Base-by-base conservation (phyloP, 2,329 filamentous ascomycete genomes). In the Arachnomyces sp. region DNA sequence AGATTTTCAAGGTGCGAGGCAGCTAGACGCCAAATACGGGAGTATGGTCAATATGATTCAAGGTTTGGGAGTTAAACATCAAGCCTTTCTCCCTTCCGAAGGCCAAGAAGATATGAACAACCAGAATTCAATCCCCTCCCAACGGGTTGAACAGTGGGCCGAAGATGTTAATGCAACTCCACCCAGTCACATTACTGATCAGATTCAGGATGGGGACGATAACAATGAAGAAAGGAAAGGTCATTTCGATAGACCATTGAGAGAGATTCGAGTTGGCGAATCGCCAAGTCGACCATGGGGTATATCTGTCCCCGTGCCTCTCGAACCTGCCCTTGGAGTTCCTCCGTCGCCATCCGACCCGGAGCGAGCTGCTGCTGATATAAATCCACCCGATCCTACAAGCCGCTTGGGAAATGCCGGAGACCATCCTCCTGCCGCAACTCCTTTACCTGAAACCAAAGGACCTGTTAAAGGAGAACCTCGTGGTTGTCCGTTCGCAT, bases 41-140 rank as follows among this genome's bases (percentile, higher is more conserved):
- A 90, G 83, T 59, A 70, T 95, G 32, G 87, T 86, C 51, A 93
- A 79, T 65, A 95, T 96, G 90, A 93, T 96, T 45, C 83, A 92
- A 60, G 87, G 87, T 7, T 71, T 96, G 30, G 86, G 88, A 36
- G 77, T 82, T 48, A 86, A 93, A 52, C 90, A 96, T 58, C 84
- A 92, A 57, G 82, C 86, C 4, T 87, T 92, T 78, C 69, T 95
- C 18, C 85, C 85, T 1, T 71, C 75, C 30, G 67, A 70, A 4
- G 71, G 60, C 15, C 58, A 73, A 36, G 52, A 55, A 34, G 47
- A 50, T 35, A 51, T 44, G 38, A 57, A 51, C 38, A 52, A 52
- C 44, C 12, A 51, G 44, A 21, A 35, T 41, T 67, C 66, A 35
- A 66, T 62, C 11, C 80, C 82, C 5, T 80, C 80, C 46, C 77